Evolutionary conservation across 805 yeast genomes (phyloP).

Genomic region (Wickerhamia fluorescens): DNA sequence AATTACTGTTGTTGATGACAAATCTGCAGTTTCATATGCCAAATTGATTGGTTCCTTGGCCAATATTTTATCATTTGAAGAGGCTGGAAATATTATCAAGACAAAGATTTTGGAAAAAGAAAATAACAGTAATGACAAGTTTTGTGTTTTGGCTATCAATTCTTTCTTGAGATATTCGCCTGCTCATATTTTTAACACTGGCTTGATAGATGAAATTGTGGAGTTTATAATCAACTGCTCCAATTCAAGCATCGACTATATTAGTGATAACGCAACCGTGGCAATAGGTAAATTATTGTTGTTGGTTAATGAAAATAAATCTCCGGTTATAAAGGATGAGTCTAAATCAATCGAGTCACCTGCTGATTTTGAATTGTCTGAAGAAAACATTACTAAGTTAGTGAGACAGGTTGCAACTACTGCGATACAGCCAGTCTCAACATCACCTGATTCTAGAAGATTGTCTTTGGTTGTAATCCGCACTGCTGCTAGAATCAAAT

Average conservation of each 20-base stretch:
- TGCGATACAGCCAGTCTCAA: conserved; percentile 48
- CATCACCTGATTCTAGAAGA: conserved; percentile 72
- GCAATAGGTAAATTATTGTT: conserved; percentile 80
- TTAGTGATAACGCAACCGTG: conserved; percentile 67
- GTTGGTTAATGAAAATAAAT: conserved; percentile 32
- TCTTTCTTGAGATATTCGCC: conserved; percentile 78
- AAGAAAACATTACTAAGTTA: conserved; percentile 35
- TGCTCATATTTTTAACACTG: conserved; percentile 48
- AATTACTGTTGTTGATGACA: conserved; percentile 45
- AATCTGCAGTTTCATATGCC: conserved; percentile 69
- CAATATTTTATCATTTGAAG: conserved; percentile 55
- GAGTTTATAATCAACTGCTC: conserved; percentile 41
- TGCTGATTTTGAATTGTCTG: conserved; percentile 36
- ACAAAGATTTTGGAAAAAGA: conserved; percentile 49
- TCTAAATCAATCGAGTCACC: conserved; percentile 6
- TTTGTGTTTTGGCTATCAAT: conserved; percentile 66
- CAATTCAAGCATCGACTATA: conserved; percentile 38
- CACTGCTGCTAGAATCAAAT: conserved; percentile 63
- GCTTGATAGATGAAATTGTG: conserved; percentile 43
- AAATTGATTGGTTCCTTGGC: conserved; percentile 72
- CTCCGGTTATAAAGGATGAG: conserved; percentile 16
- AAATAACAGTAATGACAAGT: conserved; percentile 36
- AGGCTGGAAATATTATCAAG: conserved; percentile 53
- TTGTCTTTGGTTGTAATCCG: conserved; percentile 68
- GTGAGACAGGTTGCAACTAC: conserved; percentile 44